These are phyloP conservation scores for Hypoxylon lenormandii DNA, from an alignment of 495 filamentous ascomycete genomes.

Conservation along the genomic window DNA sequence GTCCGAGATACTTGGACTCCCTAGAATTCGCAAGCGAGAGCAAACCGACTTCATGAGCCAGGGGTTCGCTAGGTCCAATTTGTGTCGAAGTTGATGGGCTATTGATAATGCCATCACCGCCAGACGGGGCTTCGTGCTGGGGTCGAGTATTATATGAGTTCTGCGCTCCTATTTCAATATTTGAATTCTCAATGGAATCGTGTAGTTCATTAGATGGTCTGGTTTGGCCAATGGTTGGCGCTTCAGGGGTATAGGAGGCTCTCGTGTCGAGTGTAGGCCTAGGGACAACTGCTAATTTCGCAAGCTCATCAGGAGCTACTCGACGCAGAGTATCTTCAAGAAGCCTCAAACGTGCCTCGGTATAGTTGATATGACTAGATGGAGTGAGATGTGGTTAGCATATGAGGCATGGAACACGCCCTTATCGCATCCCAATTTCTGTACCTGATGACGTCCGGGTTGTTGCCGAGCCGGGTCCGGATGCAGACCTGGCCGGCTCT, in stretches of 20 bases:
- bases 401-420: neutral
- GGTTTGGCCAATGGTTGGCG: neutral
- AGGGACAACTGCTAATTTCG: neutral
- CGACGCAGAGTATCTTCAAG: slow-evolving; percentile 19
- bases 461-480: slow-evolving; percentile 16
- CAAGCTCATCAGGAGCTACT: slow-evolving; percentile 15
- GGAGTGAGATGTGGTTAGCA: slow-evolving; percentile 3
- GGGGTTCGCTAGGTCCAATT: slow-evolving; percentile 37
- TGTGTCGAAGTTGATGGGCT: slow-evolving; percentile 15
- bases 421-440: neutral
- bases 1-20: slow-evolving; percentile 39
- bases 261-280: neutral
- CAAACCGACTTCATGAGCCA: slow-evolving; percentile 49
- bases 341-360: slow-evolving; percentile 11
- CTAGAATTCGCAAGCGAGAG: slow-evolving; percentile 32
- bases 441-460: slow-evolving; percentile 23
- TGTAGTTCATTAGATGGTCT: neutral
- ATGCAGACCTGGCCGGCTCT: slow-evolving; percentile 28
- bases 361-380: slow-evolving; percentile 16
- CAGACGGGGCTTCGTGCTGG: neutral
- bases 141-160: neutral
- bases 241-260: neutral
- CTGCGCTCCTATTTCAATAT: neutral
- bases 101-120: neutral
- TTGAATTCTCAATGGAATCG: neutral